Conservation (phyloP, 352 stramenopile species). For the Globisporangium rhizosaccharum region DNA sequence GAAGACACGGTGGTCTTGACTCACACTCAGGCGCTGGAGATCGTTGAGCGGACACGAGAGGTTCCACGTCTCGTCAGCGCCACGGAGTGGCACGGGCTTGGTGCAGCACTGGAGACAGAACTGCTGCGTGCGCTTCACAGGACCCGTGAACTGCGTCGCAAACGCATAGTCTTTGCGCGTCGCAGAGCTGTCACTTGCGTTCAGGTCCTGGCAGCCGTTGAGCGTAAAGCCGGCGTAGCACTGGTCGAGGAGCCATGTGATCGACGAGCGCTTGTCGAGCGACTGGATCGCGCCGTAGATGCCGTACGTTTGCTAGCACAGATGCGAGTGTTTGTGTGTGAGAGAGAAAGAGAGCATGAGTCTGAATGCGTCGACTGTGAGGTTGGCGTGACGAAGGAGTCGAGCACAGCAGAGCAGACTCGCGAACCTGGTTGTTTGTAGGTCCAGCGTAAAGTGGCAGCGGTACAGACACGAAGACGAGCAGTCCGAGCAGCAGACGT, state of each 20-base stretch:
- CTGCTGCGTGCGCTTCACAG: slow-evolving; percentile 23
- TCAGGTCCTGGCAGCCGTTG: slow-evolving; percentile 50
- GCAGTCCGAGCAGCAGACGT: no score
- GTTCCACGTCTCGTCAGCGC: slow-evolving; percentile 76
- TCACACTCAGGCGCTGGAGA: slow-evolving; percentile 61
- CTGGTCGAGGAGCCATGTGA: slow-evolving; percentile 34
- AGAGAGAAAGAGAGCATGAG: neutral
- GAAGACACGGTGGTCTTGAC: slow-evolving; percentile 43
- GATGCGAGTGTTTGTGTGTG: neutral
- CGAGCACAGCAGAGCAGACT: no score
- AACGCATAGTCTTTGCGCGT: slow-evolving; percentile 46
- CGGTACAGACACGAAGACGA: no score
- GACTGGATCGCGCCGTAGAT: slow-evolving; percentile 59
- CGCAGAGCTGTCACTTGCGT: slow-evolving; percentile 27
- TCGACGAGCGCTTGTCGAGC: slow-evolving; percentile 29
- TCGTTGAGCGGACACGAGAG: slow-evolving; percentile 64
- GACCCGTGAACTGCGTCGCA: slow-evolving; percentile 50
- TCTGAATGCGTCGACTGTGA: no score
- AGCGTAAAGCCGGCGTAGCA: slow-evolving; percentile 64
- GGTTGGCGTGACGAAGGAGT: neutral
- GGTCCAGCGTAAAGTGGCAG: no score
- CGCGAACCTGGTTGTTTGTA: no score
- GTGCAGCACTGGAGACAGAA: slow-evolving; percentile 77
- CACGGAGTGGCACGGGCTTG: slow-evolving; percentile 42
- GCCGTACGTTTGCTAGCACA: slow-evolving; percentile 35